Conservation (phyloP, 768 basidiomycete genomes). For the Russula abietina region DNA sequence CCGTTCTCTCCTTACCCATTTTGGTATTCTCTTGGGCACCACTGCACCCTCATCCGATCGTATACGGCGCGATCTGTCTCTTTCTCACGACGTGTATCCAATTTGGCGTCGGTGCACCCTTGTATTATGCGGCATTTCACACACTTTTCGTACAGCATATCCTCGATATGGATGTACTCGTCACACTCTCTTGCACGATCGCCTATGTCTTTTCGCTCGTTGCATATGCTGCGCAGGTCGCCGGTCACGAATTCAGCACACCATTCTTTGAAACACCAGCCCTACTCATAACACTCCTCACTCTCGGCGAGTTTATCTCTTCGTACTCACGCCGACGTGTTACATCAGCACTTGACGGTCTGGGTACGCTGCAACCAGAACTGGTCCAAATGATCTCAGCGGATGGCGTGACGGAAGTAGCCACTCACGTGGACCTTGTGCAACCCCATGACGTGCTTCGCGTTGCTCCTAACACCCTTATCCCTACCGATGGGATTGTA, state of each 20-base stretch:
- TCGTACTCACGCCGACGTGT: constrained; percentile 35
- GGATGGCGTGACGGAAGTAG: constrained; percentile 22
- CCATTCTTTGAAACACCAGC: constrained; percentile 42
- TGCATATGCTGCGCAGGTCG: constrained; percentile 33
- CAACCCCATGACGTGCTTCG: constrained; percentile 36
- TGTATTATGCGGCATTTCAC: constrained; percentile 34
- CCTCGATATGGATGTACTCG: constrained; percentile 38
- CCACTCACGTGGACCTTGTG: constrained; percentile 32
- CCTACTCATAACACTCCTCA: constrained; percentile 39
- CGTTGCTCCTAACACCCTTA: constrained; percentile 32
- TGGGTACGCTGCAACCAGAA: constrained; percentile 33
- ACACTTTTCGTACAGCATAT: constrained; percentile 34
- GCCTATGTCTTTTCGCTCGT: constrained; percentile 40
- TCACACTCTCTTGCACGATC: constrained; percentile 36
- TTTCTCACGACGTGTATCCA: constrained; percentile 38
- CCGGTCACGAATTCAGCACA: constrained; percentile 30
- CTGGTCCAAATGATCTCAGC: constrained; percentile 31
- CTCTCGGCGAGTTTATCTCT: constrained; percentile 37
- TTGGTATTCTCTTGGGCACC: constrained; percentile 41
- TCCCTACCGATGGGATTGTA: constrained; percentile 39
- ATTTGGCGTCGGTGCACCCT: constrained; percentile 32
- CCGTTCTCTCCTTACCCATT: constrained; percentile 37
- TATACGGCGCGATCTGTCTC: constrained; percentile 36
- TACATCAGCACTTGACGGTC: constrained; percentile 32
- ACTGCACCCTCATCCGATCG: constrained; percentile 31